Conservation (phyloP, 495 filamentous ascomycete species). For the Aspergillus bridgeri region DNA sequence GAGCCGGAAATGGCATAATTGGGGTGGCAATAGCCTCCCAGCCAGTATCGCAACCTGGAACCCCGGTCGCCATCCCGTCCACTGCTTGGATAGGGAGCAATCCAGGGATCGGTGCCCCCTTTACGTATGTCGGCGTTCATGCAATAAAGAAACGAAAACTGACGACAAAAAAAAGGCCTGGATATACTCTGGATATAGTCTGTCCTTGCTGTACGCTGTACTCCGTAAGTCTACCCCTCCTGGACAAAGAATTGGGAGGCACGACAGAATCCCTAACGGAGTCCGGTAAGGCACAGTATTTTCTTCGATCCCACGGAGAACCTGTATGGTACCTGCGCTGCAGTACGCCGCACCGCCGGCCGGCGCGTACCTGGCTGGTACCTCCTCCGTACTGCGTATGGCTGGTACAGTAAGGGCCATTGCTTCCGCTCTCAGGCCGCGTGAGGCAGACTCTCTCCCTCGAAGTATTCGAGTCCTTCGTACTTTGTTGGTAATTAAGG, state of each 20-base stretch:
- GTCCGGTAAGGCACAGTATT: too few relatives aligned
- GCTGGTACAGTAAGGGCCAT: conserved; percentile 22
- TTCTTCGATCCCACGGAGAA: neutral
- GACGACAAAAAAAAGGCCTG: neutral
- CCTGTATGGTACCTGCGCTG: neutral
- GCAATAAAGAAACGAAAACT: neutral
- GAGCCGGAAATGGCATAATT: neutral
- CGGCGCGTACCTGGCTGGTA: neutral
- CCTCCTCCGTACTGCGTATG: neutral
- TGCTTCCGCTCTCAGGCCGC: conserved; percentile 20
- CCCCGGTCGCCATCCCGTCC: neutral
- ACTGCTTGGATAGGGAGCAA: neutral
- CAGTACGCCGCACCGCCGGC: neutral
- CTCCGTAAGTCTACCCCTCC: neutral
- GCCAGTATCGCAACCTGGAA: conserved; percentile 12
- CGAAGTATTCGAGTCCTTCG: too few relatives aligned
- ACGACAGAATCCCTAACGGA: too few relatives aligned
- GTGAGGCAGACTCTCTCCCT: conserved; percentile 10
- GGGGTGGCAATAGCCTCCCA: conserved; percentile 8
- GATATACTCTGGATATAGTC: too few relatives aligned
- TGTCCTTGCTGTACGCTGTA: too few relatives aligned
- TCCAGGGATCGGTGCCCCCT: neutral
- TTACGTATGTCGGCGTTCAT: neutral
- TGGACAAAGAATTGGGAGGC: neutral
- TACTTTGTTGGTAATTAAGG: neutral